These are phyloP conservation scores for Plenodomus lindquistii DNA, from an alignment of 2,329 filamentous ascomycete species.

Conservation along the genomic window DNA sequence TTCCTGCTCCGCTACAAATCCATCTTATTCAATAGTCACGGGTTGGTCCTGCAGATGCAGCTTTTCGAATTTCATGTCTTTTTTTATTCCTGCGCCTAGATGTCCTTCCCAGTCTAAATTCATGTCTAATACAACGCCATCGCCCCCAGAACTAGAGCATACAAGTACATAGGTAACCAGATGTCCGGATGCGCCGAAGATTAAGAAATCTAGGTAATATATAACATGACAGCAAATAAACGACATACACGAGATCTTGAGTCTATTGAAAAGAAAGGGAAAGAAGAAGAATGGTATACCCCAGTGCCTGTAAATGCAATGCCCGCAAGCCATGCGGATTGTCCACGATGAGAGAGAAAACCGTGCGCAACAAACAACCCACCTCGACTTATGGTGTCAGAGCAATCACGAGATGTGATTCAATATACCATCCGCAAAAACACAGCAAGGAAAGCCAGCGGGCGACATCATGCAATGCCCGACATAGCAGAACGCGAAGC, in stretches of 20 bases:
- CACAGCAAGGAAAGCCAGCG: no score
- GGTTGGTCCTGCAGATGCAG: no score
- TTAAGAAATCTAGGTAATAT: background rate
- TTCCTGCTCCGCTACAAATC: no score
- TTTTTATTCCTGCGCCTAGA: background rate
- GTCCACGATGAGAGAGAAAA: background rate
- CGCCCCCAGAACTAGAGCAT: background rate
- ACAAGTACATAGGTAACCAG: background rate
- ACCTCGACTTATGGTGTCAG: no score
- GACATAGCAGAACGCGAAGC: background rate
- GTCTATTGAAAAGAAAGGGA: constrained; percentile 1
- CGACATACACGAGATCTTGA: background rate
- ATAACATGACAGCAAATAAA: background rate
- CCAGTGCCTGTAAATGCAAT: constrained; percentile 14
- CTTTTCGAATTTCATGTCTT: no score
- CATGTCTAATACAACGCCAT: background rate
- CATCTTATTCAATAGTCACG: no score
- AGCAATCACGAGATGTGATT: no score
- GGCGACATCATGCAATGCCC: background rate
- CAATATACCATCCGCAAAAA: no score
- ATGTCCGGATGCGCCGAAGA: no score
- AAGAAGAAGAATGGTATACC: constrained; percentile 11
- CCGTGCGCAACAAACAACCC: background rate
- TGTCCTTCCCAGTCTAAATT: background rate
- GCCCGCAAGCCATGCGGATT: constrained; percentile 4